Evolutionary conservation across 331 rosid genomes (phyloP), one percentile per base, ranked within the genome.

Genomic region (Quercus phellos): DNA sequence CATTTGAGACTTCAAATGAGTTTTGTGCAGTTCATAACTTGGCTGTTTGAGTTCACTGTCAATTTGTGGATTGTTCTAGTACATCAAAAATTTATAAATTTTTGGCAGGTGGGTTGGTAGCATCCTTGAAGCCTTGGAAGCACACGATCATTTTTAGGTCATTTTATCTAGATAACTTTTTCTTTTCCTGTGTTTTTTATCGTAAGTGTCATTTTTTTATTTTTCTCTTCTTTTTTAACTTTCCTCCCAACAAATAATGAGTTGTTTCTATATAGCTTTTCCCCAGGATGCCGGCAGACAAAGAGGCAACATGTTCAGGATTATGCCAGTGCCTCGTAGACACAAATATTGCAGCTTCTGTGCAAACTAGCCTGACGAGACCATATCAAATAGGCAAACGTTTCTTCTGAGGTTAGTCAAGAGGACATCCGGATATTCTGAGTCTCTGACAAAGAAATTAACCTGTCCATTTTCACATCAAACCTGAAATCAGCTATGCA

Each of bases 321-420:
- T 22, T 8, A 51, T 35, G 68, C 51, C 27, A 43, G 72, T 53
- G 29, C 21, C 19, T 13, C 35, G 12, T 10, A 38, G 8, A 3
- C 80, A 19, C 13, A 72, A 76, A 42, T n/a, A 72, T 19, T 21
- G 4, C 29, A 43, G 43, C 71, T 68, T 68, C 38, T 13, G 51
- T 32, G 11, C 26, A 72, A 79, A 59, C 14, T 5, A 58, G 64
- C 43, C 22, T 19, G 75, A 77, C 59, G 68, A 63, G 75, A 24
- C 64, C 79, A 30, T 74, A 67, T 77, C 58, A 81, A 74, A 55
- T 73, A 75, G 70, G 86, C 84, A 76, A 61, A 78, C 68, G 34
- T 51, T 78, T 77, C 32, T 38, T 75, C 66, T 21, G 9, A 61
- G 61, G 64, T 29, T 74, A 60, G 55, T 63, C 79, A 60, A 67